Evolutionary conservation across 1,139 yeast genomes (phyloP), one percentile per base, ranked within the genome.

Genomic region (Scheffersomyces segobiensis): DNA sequence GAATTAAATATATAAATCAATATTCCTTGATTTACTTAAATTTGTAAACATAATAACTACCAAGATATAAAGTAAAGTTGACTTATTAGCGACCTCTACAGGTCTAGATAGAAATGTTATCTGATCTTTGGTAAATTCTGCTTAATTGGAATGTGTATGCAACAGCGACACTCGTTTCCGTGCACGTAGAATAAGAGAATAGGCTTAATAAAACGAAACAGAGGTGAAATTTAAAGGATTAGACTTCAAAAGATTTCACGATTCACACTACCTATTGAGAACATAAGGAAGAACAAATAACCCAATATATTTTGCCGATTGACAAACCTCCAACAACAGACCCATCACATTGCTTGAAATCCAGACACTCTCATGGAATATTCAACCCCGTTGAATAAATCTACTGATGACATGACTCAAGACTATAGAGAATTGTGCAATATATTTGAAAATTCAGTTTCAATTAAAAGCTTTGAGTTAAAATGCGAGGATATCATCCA

Each of bases 401-500:
- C 50, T 17, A n/a, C 21, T 48, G 50, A 48, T 18, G 50, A 21
- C 6, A 48, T 48, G 50, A 48, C 50, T 48, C 50, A 48, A 24
- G 46, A 53, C 19, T 20, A 19, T 19, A 39, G 49, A 19, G 18
- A 53, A 6, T 19, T 47, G 20, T 10, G n/a, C 22, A 32, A 21
- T 53, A 24, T 53, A 22, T 46, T 53, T n/a, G 39, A 53, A 20
- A 26, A 47, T 26, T 39, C 46, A 24, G 22, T 32, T 50, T n/a
- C 18, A 26, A 46, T 42, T 39, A 47, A 39, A 18, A 46, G 51
- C 18, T 58, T 58, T 18, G 49, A 52, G 12, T 49, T 42, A n/a
- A 47, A 46, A 18, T 58, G 61, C 49, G 59, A 58, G 42, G 58
- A 57, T 17, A 53, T 58, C 26, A 49, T 58, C 8, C 53, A 32